Percentiles rank a stretch among this genome's conserved stretches.
phyloP scores from a whole-genome alignment of 345 rosid species.

The Brassica juncea region DNA sequence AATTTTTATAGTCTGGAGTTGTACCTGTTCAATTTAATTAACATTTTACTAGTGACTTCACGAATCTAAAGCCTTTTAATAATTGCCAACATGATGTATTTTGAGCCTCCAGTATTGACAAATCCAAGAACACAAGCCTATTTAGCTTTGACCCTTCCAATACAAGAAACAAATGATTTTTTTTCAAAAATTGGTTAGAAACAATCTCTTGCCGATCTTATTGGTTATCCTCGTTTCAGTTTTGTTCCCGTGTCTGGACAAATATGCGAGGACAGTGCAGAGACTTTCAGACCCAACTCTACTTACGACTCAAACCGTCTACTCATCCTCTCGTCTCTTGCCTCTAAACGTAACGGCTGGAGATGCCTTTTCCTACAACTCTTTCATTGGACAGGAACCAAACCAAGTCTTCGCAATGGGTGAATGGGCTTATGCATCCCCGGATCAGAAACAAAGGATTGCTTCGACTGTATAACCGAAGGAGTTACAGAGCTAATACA shows the following conservation, averaged over 20 bases:
- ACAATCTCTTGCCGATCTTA: background rate
- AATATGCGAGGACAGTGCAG: background rate
- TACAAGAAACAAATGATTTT: background rate
- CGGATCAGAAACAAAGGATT: conserved; percentile 12
- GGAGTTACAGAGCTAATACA: background rate
- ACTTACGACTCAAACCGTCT: conserved; percentile 25
- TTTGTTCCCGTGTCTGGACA: background rate
- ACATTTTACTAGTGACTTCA: background rate
- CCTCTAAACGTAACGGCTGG: conserved; percentile 25
- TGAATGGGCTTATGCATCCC: conserved; percentile 36
- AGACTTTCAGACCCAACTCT: background rate
- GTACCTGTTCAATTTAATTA: background rate
- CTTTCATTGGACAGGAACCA: background rate
- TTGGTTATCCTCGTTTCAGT: background rate
- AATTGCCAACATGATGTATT: background rate
- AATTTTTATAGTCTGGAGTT: too few species aligned
- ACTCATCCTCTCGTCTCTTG: conserved; percentile 30
- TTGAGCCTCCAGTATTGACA: background rate
- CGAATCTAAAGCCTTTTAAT: background rate
- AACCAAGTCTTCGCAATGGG: conserved; percentile 35
- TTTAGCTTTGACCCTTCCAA: background rate
- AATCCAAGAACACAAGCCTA: background rate
- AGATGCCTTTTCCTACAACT: background rate
- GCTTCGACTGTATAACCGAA: conserved; percentile 35
- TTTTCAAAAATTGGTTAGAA: background rate